Evolutionary conservation across 106 monocot genomes (phyloP), one percentile per base, ranked within the genome.

Genomic region (Apostasia ramifera): DNA sequence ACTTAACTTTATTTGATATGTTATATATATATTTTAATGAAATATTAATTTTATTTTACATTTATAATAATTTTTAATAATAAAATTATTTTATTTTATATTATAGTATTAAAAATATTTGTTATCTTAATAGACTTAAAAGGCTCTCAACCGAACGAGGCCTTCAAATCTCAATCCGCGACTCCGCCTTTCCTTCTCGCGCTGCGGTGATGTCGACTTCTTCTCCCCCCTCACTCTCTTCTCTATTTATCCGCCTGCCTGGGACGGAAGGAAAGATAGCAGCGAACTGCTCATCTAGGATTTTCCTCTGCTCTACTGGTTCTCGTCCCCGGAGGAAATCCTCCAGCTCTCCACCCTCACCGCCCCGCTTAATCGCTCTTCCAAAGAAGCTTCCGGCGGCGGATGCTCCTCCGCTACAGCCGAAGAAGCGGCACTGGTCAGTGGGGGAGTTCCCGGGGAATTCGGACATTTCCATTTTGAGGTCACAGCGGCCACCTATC

Each of bases 341-440:
- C 11, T 26, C 37, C 43, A 50, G 57, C 56, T 63, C 52, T 8
- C 52, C 73, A 47, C 12, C 39, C 43, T 56, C 73, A 45, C 63
- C 58, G 2, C 3, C 73, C n/a, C 5, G 68, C 47, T 48, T 47
- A 26, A 1, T 47, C 50, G 40, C 66, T 56, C 37, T 46, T 14
- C 61, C 73, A 8, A 8, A 8, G 26, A 60, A 55, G n/a, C 3
- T 47, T 10, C 59, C 60, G 8, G 26, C 66, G 13, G 26, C 37
- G 59, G 53, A 44, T 3, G 59, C 51, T 71, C 45, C 47, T 57
- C 38, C 47, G 54, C 62, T 67, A n/a, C 67, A 50, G 46, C 55
- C 62, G 53, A 86, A 73, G 86, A 87, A 76, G 78, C 70, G 78
- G 79, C 95, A 84, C 72, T 97, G 92, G 95, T 89, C 86, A 75